These are phyloP conservation scores for Neurospora sp. DNA, from an alignment of 495 filamentous ascomycete genomes.

Conservation along the genomic window DNA sequence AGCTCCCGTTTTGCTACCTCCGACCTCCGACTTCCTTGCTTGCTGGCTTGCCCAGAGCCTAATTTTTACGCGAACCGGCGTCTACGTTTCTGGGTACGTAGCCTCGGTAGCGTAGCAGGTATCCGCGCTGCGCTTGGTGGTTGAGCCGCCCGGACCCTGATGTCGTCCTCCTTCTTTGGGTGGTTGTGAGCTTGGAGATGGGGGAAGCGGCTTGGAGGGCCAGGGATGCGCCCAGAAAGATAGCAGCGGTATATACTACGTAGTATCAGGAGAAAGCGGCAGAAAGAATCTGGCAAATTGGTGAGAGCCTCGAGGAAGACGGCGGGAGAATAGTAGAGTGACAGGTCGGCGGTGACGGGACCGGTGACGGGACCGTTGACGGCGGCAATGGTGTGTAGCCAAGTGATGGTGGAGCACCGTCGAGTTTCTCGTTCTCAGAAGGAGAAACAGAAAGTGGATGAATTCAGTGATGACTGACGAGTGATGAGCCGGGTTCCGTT, in stretches of 20 bases:
- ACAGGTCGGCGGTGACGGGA: background rate
- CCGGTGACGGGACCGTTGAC: background rate
- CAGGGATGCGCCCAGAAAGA: background rate
- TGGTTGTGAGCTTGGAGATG: background rate
- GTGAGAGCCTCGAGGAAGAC: background rate
- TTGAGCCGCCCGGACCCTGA: background rate
- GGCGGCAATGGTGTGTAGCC: background rate
- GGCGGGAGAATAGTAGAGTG: background rate
- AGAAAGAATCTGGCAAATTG: background rate
- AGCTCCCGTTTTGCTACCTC: background rate
- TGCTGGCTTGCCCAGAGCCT: background rate
- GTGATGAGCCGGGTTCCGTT: background rate
- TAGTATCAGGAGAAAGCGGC: background rate
- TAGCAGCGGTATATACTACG: background rate
- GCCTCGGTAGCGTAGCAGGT: background rate
- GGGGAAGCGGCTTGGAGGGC: background rate
- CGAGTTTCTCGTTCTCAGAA: background rate
- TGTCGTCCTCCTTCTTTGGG: background rate
- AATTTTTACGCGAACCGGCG: constrained; percentile 3
- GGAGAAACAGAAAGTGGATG: background rate
- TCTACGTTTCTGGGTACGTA: background rate
- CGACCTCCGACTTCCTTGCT: background rate
- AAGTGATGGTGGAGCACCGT: background rate
- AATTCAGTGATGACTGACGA: background rate
- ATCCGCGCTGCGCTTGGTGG: background rate